Evolutionary conservation across 306 rosid species (phyloP).

Genomic region (Argentina anserina): DNA sequence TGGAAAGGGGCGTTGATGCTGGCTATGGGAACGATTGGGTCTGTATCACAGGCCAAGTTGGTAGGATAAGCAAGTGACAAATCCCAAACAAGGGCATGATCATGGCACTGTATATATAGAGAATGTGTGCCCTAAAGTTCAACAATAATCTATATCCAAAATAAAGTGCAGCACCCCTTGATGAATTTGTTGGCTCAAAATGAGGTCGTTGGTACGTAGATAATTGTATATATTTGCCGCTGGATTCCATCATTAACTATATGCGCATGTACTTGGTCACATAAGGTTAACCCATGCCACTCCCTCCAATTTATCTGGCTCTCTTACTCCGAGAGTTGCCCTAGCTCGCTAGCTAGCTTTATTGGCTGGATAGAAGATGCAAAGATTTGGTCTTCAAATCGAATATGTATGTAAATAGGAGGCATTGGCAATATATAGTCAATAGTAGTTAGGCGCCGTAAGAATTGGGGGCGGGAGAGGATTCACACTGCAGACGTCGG

Average conservation of each 20-base stretch:
- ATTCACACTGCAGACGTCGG: not conserved
- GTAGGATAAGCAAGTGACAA: conserved; percentile 36
- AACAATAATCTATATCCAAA: conserved; percentile 20
- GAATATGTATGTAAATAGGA: not conserved
- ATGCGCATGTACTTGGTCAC: not conserved
- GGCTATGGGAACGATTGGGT: conserved; percentile 14
- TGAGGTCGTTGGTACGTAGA: not conserved
- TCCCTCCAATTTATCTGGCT: not conserved
- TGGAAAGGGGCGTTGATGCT: not conserved
- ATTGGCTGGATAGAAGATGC: not conserved
- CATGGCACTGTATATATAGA: conserved; percentile 37
- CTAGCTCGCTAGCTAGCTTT: not conserved
- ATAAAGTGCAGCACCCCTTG: not conserved
- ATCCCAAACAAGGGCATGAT: conserved; percentile 34
- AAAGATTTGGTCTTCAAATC: not conserved
- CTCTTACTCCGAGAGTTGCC: not conserved
- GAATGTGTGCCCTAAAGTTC: conserved; percentile 43
- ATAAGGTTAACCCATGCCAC: too few species aligned
- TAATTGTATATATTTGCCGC: not conserved
- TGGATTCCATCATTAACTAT: conserved; percentile 23
- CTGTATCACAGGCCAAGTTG: conserved; percentile 39
- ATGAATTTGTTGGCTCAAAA: conserved; percentile 14
- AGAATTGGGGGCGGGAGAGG: not conserved
- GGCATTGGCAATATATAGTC: not conserved
- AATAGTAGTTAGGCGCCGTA: not conserved